phyloP scores from a whole-genome alignment of 495 filamentous ascomycete genomes.

The Lasiosphaeria miniovina region DNA sequence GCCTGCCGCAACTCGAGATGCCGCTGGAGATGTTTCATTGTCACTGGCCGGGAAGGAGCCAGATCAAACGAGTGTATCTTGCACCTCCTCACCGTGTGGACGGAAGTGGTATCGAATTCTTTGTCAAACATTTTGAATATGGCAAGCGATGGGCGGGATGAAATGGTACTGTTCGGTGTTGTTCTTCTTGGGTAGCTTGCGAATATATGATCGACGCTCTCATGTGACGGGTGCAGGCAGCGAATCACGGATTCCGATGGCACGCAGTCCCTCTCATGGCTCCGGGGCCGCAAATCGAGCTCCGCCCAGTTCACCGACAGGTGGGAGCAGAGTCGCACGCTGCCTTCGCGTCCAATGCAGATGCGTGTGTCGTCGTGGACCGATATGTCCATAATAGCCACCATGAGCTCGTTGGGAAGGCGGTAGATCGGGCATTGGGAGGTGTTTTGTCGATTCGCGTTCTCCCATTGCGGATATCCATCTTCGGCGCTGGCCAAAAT shows the following conservation, averaged over 20 bases:
- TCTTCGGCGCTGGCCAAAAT: too few relatives aligned
- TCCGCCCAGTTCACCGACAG: not conserved
- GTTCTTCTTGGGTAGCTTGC: not conserved
- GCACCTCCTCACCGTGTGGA: not conserved
- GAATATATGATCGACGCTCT: not conserved
- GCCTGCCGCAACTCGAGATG: not conserved
- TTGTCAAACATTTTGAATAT: not conserved
- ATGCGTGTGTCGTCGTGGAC: not conserved
- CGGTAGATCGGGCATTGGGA: too few relatives aligned
- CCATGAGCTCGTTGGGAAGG: too few relatives aligned
- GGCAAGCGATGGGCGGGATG: not conserved
- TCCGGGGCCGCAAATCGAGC: not conserved
- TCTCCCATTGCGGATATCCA: too few relatives aligned
- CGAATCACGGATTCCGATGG: not conserved
- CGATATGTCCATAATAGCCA: too few relatives aligned
- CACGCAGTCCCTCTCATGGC: not conserved
- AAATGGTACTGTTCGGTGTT: not conserved
- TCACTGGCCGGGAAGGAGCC: not conserved
- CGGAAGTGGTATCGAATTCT: not conserved
- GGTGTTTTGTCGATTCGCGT: too few relatives aligned
- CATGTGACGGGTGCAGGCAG: not conserved
- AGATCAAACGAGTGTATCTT: not conserved
- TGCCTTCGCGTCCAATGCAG: not conserved
- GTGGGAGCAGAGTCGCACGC: not conserved
- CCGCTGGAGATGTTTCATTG: not conserved